phyloP scores from a whole-genome alignment of 2,329 filamentous ascomycete genomes.

The Alternaria sp. region DNA sequence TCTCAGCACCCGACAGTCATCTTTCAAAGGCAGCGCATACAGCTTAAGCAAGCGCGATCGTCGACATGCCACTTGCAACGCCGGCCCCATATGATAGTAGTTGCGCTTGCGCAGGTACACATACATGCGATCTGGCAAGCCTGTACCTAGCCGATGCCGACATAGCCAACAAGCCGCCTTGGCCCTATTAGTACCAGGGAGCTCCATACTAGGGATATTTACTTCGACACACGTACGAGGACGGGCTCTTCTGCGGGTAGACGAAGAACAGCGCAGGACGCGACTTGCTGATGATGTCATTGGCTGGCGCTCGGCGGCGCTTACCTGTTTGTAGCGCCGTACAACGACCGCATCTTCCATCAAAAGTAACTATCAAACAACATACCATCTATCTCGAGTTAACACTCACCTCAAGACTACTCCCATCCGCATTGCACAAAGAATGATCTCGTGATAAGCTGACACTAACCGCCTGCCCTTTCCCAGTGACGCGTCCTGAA shows the following conservation, averaged over 20 bases:
- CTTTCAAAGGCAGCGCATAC: neutral
- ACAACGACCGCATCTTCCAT: conserved; percentile 7
- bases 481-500: neutral
- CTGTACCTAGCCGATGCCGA: neutral
- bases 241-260: neutral
- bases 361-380: neutral
- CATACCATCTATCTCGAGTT: neutral
- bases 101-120: neutral
- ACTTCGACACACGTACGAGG: neutral
- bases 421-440: neutral
- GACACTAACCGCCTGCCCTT: neutral
- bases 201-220: neutral
- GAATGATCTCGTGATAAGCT: neutral
- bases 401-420: neutral
- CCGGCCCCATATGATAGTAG: neutral
- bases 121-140: neutral
- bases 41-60: neutral
- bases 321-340: conserved; percentile 13
- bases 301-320: conserved; percentile 9
- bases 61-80: neutral
- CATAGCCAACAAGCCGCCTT: neutral
- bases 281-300: conserved; percentile 6
- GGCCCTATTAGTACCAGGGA: neutral
- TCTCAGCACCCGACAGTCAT: neutral
- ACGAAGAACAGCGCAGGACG: neutral